Base-by-base conservation (phyloP, 2,329 filamentous ascomycete species). In the Fusarium anguioides region DNA sequence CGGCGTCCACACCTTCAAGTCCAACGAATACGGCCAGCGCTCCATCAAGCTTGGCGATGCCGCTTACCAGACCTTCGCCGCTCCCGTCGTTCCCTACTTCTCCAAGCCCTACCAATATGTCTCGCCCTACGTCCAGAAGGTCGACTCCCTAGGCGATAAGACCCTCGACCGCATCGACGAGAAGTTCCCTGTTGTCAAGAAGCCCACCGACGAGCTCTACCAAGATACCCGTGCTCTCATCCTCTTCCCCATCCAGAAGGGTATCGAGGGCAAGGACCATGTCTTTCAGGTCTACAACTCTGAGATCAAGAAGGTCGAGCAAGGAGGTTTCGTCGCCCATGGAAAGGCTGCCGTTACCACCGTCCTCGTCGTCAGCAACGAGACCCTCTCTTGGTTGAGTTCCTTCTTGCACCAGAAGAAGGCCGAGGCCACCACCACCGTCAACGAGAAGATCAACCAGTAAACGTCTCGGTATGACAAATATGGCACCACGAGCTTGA, bases 51-150 rank as follows among this genome's bases (percentile, higher is more conserved):
- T 96, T 66, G 87, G 90, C 77, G 87, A 91, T 76, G 87, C 89
- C 62, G 89, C 90, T 73, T 97, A 94, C 84, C 83, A 88, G 75
- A 89, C 86, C 68, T 85, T 97, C 74, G 90, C 91, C 76, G 90
- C 89, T 71, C 93, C 94, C 20, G 81, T 97, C 66, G 81, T 95
- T 54, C 91, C 92, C 26, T 78, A 69, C 56, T 82, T 97, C 72
- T 80, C 88, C 73, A 91, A 87, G 72, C 94, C 94, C 33, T 95
- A 93, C 82, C 85, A 87, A 75, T 96, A 92, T 77, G 86, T 97
- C 66, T 89, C 89, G 50, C 94, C 95, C 1, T 97, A 97, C 80
- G 86, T 97, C 69, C 84, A 88, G 77, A 93, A 90, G 78, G 94
- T 89, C 75, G 96, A 98, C 77, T 81, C 87, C 60, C 81, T 97